Base-by-base conservation (phyloP, 1,139 yeast species). In the Magnusiomyces ingens region DNA sequence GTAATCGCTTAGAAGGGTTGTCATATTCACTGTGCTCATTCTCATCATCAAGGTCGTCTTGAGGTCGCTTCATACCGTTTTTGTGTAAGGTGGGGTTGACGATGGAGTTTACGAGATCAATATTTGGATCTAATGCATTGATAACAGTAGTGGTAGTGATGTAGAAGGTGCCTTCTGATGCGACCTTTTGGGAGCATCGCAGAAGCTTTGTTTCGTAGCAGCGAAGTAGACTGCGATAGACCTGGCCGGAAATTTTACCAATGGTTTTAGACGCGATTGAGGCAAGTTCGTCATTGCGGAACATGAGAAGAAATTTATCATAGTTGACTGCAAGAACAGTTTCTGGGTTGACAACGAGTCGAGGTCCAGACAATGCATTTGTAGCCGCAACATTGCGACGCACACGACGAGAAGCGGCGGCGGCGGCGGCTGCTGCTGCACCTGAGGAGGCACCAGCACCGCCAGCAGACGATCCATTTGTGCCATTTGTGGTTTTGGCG, bases 221-320 rank as follows among this genome's bases (percentile, higher is more conserved):
- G 45, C 71, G 64, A 57, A 93, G 75, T 5, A 84, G 81, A 8
- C 76, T 70, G 52, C 77, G 75, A 65, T 85, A 93, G 6, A 94
- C 76, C 51, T 75, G 71, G 0, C 95, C 78, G 0, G 94, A 75
- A 2, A 85, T 69, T 12, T 76, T 69, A 5, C 99, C 99, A 48
- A 90, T 71, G 56, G 91, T 76, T 49, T 85, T 82, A 43, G 76
- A 75, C 18, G 85, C 87, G 51, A 86, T 75, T 44, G 79, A 79
- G 1, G 75, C 79, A 32, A 93, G 74, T 57, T 85, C 85, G 44
- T 73, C 70, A 15, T 85, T 77, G 59, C 97, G 77, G 62, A 84
- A 75, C 46, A 79, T 71, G 61, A 89, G 84, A 55, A 85, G 75
- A 63, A 79, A 89, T 60, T 95, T 74, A 37, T 79, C 77, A 55